A percentile compares a stretch with the other conserved stretches of the same genome.
Evolutionary conservation across 2,329 filamentous ascomycete genomes (phyloP).

Genomic region (Cladosporium sp.): DNA sequence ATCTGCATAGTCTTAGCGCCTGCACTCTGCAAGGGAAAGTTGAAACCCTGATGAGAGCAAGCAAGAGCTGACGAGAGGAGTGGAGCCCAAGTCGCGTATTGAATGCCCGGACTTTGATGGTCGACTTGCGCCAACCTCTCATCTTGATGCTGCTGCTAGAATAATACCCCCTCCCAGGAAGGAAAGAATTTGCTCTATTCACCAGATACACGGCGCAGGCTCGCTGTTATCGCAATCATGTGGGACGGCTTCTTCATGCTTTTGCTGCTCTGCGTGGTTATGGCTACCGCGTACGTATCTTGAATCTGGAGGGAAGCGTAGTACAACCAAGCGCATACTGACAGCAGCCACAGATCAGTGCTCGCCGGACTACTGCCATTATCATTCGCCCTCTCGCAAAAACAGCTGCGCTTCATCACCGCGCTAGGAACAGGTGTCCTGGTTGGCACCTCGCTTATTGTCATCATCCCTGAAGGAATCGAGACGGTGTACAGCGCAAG

Average conservation of each 20-base stretch:
- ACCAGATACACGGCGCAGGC: not conserved
- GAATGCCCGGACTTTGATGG: conserved; percentile 2
- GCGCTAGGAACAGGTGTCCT: conserved; percentile 91
- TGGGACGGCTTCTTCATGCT: conserved; percentile 66
- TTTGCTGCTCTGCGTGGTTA: conserved; percentile 64
- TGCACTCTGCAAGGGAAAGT: conserved; percentile 7
- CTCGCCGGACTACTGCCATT: conserved; percentile 87
- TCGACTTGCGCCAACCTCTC: not conserved
- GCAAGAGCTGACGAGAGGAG: not conserved
- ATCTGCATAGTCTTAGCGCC: conserved; percentile 1
- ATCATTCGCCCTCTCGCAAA: conserved; percentile 81
- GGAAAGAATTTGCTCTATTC: not conserved
- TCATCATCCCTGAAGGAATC: conserved; percentile 96
- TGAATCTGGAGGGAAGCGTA: conserved; percentile 16
- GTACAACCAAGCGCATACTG: conserved; percentile 17
- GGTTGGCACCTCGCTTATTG: conserved; percentile 90
- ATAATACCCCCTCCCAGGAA: not conserved
- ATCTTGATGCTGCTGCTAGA: not conserved
- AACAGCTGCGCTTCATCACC: conserved; percentile 84
- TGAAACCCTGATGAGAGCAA: not conserved
- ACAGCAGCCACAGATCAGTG: conserved; percentile 68
- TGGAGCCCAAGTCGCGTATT: conserved; percentile 2
- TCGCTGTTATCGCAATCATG: conserved; percentile 36
- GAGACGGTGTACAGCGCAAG: conserved; percentile 74
- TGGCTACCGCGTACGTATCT: conserved; percentile 60